phyloP scores from a whole-genome alignment of 768 basidiomycete species.

The Kwoniella botswanensis region DNA sequence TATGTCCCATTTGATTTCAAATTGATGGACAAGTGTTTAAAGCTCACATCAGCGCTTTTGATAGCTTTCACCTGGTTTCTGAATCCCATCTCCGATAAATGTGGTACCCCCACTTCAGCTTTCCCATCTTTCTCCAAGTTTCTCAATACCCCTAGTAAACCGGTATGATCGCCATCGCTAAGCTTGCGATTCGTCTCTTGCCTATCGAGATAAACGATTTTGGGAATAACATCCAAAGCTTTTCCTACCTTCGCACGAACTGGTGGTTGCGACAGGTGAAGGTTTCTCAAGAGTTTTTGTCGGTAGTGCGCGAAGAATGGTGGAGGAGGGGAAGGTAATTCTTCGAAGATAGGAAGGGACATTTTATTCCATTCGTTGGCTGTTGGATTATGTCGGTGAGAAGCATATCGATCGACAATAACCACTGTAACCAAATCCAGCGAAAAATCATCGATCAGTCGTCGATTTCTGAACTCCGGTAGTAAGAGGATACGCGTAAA shows the following conservation, averaged over 20 bases:
- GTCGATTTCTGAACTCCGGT: constrained; percentile 8
- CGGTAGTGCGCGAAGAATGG: constrained; percentile 16
- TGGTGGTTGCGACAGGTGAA: background rate
- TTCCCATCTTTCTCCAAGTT: constrained; percentile 65
- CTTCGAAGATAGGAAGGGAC: constrained; percentile 23
- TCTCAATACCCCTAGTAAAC: constrained; percentile 61
- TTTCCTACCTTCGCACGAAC: background rate
- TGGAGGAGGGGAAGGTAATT: constrained; percentile 15
- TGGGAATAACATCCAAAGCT: constrained; percentile 11
- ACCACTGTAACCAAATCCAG: constrained; percentile 20
- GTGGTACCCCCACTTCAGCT: constrained; percentile 10
- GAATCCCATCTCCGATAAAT: constrained; percentile 31
- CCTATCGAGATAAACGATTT: constrained; percentile 73
- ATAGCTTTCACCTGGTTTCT: constrained; percentile 40
- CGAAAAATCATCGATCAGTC: background rate
- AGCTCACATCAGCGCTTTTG: constrained; percentile 32
- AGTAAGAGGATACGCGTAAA: background rate
- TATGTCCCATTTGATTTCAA: no score
- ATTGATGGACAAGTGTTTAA: no score
- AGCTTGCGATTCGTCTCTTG: constrained; percentile 64
- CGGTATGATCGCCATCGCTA: constrained; percentile 62
- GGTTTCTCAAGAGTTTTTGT: background rate
- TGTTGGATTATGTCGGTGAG: constrained; percentile 28
- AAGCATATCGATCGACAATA: constrained; percentile 32
- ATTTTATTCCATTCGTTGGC: constrained; percentile 34